Base-by-base conservation (phyloP, 2,329 filamentous ascomycete genomes). In the Nakataea oryzae region DNA sequence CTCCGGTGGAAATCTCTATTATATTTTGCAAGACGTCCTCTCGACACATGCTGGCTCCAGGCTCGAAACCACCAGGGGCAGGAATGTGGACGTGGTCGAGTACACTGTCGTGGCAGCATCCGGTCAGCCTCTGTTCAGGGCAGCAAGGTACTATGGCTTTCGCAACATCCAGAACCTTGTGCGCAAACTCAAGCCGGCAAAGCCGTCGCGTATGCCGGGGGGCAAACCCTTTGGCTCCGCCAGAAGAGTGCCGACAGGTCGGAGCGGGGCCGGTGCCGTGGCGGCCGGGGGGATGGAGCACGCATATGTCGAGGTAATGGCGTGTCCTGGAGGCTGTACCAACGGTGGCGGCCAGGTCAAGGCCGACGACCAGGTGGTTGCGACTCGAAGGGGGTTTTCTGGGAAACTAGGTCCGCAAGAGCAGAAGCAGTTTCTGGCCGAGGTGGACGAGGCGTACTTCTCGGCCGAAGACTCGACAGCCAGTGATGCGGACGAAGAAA, bases 141-240 rank as follows among this genome's bases (percentile, higher is more conserved):
- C 91, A 26, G 93, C 93, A 4, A 86, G 95, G 60, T 99, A 93
- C 74, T 99, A 99, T 72, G 95, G 95, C 7, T 99, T 99, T 79
- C 84, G 95, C 61, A 99, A 99, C 71, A 99, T 99, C 65, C 95
- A 97, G 74, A 99, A 99, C 70, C 84, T 99, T 6, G 95, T 99
- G 21, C 86, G 95, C n/a, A 87, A 88, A 64, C 76, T 99, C 58
- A 96, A 96, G 73, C 95, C 95, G 0, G 84, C 88, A 0, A 86
- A 85, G 63, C 80, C 84, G 7, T 93, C 90, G 56, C 85, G 90
- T 62, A 87, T 96, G 78, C 91, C 92, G 1, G 92, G 91, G 1
- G 90, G 86, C 2, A 87, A 81, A 65, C 80, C 82, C 0, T 79
- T 83, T 57, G 83, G 81, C 1, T 81, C 79, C 61, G 82, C 77